Percentiles rank a stretch among this genome's conserved stretches.
These are phyloP conservation scores for Naematelia aurantialba DNA, from an alignment of 768 basidiomycete species.

Conservation along the genomic window DNA sequence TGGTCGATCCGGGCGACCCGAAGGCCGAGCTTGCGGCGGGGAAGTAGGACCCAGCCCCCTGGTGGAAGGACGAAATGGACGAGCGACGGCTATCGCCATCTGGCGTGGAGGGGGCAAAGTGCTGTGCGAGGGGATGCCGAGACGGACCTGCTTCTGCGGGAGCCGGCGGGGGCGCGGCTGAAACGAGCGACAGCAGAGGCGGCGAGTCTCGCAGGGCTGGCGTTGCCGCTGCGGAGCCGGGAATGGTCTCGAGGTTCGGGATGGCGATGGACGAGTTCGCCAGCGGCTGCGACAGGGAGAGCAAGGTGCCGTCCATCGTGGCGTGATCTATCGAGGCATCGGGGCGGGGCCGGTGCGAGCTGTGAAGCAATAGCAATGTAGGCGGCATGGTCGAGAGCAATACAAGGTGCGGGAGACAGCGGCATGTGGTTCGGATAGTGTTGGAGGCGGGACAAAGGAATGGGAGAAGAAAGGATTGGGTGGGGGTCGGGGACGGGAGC, in stretches of 20 bases:
- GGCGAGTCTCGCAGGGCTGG: slow-evolving; percentile 11
- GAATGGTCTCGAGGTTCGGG: slow-evolving; percentile 31
- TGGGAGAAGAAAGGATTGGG: neutral
- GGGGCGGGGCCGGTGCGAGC: neutral
- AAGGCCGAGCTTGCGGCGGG: neutral
- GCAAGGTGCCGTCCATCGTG: neutral
- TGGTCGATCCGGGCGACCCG: neutral
- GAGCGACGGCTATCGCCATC: slow-evolving; percentile 18
- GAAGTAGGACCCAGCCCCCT: neutral
- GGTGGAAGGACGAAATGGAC: slow-evolving; percentile 9
- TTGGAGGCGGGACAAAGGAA: neutral
- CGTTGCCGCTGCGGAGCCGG: slow-evolving; percentile 31
- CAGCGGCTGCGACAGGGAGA: neutral
- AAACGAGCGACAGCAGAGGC: neutral
- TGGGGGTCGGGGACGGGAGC: no score
- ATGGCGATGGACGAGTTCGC: slow-evolving; percentile 24
- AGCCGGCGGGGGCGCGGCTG: no score
- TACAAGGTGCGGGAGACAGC: neutral
- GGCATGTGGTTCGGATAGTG: no score
- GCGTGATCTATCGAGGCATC: neutral
- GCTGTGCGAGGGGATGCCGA: neutral
- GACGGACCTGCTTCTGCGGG: slow-evolving; percentile 21
- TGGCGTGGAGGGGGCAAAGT: slow-evolving; percentile 1
- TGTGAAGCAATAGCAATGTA: slow-evolving; percentile 1
- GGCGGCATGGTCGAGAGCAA: neutral